Base-by-base conservation (phyloP, 495 filamentous ascomycete species). In the Penicillium canariense region DNA sequence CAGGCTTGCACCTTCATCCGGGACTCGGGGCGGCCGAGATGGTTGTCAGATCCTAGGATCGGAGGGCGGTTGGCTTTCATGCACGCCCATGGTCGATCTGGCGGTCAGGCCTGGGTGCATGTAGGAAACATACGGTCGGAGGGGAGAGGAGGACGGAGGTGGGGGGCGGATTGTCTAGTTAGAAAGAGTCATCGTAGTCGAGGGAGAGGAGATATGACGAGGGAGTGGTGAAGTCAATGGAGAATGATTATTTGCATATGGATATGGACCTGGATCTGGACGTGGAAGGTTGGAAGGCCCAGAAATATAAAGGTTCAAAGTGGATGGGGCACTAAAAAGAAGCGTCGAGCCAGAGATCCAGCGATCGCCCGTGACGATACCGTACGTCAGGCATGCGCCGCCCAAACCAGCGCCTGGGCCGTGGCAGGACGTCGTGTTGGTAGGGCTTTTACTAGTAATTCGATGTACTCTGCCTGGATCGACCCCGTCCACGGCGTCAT, bases 301-400 rank as follows among this genome's bases (percentile, higher is more conserved):
- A n/a, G n/a, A n/a, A n/a, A 39, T 48, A 46, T 25, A 48, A 34
- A 50, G 35, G n/a, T n/a, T n/a, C n/a, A n/a, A 38, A 54, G 15
- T 27, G 39, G 34, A 60, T 52, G 54, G 54, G 59, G 50, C 47
- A 36, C 54, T 61, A 57, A 62, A 51, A 65, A 60, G 53, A 59
- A 63, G 56, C 60, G 55, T 45, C 54, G 49, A 62, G 44, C 42
- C 49, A 55, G 28, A 58, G 47, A 56, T 60, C 56, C 32, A 46
- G 40, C 44, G 52, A 55, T 52, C 34, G 32, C 25, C 38, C 20
- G 46, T 59, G n/a, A 56, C 53, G 23, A 20, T 54, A 56, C 53
- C 15, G 23, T 46, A 47, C 45, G 28, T 14, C 6, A 18, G 35
- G 31, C 18, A 30, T 50, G 51, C 38, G 56, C 35, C 35, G 43